Conservation (phyloP, 108 stramenopile genomes). For the Nitzschia sp. region DNA sequence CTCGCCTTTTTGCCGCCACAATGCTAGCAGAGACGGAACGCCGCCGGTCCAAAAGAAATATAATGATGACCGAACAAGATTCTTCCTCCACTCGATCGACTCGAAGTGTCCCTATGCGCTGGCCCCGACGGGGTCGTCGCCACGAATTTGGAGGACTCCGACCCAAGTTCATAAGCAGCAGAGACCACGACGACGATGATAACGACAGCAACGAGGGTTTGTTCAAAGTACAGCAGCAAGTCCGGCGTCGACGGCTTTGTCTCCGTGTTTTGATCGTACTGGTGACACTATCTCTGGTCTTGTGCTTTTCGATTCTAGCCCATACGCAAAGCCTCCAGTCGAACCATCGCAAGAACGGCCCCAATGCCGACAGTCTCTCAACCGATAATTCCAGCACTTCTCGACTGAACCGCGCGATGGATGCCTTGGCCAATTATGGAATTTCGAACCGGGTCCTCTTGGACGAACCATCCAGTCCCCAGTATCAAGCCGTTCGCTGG, state of each 20-base stretch:
- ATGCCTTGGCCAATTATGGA: conserved; percentile 11
- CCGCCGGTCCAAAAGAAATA: conserved; percentile 1
- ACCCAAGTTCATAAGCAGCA: neutral
- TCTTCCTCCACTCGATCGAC: neutral
- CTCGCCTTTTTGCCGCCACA: conserved; percentile 38
- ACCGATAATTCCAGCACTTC: too few species aligned
- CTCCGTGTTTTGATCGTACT: neutral
- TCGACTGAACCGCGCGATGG: conserved; percentile 1
- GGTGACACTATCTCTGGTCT: neutral
- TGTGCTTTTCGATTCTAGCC: conserved; percentile 5
- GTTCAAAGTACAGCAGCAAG: neutral
- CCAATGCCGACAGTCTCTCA: too few species aligned
- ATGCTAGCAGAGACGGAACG: conserved; percentile 32
- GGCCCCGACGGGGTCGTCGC: conserved; percentile 16
- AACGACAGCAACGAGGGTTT: neutral
- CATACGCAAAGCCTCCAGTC: conserved; percentile 3
- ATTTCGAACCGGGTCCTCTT: conserved; percentile 20
- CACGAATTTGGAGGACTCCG: neutral
- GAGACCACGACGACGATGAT: neutral
- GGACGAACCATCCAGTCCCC: conserved; percentile 24
- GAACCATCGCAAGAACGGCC: neutral
- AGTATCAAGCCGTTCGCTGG: conserved; percentile 46
- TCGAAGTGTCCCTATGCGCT: neutral
- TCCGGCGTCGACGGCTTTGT: neutral
- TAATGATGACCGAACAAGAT: neutral